Evolutionary conservation across 1,284 basidiomycete genomes (phyloP).

Genomic region (Trametes versicolor): DNA sequence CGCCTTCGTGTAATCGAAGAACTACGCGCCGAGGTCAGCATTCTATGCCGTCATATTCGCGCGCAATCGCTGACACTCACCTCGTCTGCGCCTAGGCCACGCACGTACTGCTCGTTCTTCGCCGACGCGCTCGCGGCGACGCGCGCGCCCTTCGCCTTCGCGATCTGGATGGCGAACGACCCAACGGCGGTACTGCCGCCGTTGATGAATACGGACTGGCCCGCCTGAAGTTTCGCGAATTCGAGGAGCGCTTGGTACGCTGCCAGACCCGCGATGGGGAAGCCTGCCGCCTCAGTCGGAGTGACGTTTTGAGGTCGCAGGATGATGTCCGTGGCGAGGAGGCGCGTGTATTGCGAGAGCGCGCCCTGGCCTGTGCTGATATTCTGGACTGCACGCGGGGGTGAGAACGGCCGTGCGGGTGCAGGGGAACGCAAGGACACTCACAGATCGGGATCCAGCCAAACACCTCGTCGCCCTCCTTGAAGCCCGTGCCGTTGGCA

Average conservation of each 20-base stretch:
- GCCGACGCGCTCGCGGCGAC: slow-evolving; percentile 40
- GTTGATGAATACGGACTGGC: slow-evolving; percentile 39
- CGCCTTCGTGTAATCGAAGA: slow-evolving; percentile 67
- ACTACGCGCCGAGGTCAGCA: slow-evolving; percentile 39
- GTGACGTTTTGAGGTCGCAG: slow-evolving; percentile 31
- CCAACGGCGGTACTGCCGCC: slow-evolving; percentile 39
- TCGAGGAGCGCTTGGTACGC: slow-evolving; percentile 37
- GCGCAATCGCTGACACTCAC: slow-evolving; percentile 18
- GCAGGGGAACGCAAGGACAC: slow-evolving; percentile 28
- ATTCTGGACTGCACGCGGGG: slow-evolving; percentile 8
- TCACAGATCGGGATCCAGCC: slow-evolving; percentile 58
- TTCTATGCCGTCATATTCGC: too few species aligned
- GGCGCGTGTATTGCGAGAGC: slow-evolving; percentile 35
- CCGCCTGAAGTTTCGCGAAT: slow-evolving; percentile 31
- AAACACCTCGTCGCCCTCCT: slow-evolving; percentile 67
- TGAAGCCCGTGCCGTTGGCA: slow-evolving; percentile 59
- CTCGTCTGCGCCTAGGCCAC: slow-evolving; percentile 41
- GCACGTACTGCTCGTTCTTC: slow-evolving; percentile 43
- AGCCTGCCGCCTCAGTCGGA: slow-evolving; percentile 33
- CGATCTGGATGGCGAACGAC: slow-evolving; percentile 40
- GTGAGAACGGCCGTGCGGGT: too few species aligned
- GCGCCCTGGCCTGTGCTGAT: slow-evolving; percentile 28
- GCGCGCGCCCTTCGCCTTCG: slow-evolving; percentile 41
- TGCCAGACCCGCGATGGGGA: slow-evolving; percentile 32
- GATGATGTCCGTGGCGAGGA: slow-evolving; percentile 26